Evolutionary conservation across 2,329 filamentous ascomycete species (phyloP), one percentile per base, ranked within the genome.

Genomic region (Cercospora janseana): DNA sequence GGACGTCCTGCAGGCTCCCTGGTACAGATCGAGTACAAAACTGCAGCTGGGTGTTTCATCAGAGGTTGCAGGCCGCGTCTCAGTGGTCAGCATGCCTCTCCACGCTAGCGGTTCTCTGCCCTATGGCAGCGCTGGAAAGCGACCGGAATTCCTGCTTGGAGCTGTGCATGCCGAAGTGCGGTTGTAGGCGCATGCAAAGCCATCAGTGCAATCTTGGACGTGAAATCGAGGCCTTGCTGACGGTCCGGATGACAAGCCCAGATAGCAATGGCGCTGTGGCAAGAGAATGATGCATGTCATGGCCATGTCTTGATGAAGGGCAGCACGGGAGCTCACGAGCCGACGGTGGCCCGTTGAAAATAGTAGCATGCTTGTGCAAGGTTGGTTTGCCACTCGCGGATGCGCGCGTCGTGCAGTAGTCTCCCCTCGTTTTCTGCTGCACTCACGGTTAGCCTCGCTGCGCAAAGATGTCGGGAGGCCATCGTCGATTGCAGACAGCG

Each of bases 41-140:
- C 46, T 43, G 52, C 34, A 51, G 45, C 49, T 45, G 41, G 24
- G 16, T 48, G 49, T 51, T 56, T 49, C 49, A n/a, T n/a, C n/a
- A 52, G 27, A 51, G 32, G 46, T 48, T 31, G 45, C 45, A n/a
- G 42, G 34, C 35, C 42, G 34, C 35, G 42, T 41, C 41, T 44
- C 32, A 49, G 48, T 55, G 45, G 47, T 31, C 34, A 43, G 40
- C 34, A 37, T 24, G 18, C 42, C 27, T 28, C 24, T 44, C 44
- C 40, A 44, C 41, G 44, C 53, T 56, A 50, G 47, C 34, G 24
- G 37, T 20, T 40, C 21, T 41, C 24, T 31, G 38, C 21, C 50
- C 45, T 44, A 31, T 49, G 13, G 27, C 16, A 37, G 44, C 38
- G 46, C 46, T 49, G 18, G 7, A 32, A 35, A 7, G 13, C 16